Conservation (phyloP, 148 eudicot species). For the Chenopodium suecicum region DNA sequence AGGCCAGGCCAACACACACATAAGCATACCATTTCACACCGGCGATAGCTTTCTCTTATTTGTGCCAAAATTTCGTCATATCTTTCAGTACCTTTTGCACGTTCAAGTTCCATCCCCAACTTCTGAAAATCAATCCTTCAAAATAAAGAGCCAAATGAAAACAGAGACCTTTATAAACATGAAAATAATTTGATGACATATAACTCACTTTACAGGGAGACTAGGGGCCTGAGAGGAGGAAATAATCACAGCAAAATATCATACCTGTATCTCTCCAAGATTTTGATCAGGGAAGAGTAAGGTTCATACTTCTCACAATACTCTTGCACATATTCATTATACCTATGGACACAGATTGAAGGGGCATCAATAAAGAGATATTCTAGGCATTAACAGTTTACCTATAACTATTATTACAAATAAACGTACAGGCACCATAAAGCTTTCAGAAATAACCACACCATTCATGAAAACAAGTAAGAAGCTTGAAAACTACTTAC, state of each 20-base stretch:
- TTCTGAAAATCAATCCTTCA: slow-evolving; percentile 68
- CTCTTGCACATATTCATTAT: slow-evolving; percentile 76
- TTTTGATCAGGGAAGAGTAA: slow-evolving; percentile 70
- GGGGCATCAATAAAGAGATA: not conserved
- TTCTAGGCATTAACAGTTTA: too few relatives aligned
- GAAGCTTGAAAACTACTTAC: slow-evolving; percentile 45
- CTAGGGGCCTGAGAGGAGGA: not conserved
- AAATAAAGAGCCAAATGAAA: not conserved
- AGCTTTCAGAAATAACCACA: not conserved
- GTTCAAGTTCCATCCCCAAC: slow-evolving; percentile 72
- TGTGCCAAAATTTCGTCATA: slow-evolving; percentile 57
- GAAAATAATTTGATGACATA: not conserved
- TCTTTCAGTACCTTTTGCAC: slow-evolving; percentile 62
- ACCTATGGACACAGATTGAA: slow-evolving; percentile 47
- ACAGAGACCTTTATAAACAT: not conserved
- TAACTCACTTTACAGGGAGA: not conserved
- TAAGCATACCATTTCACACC: slow-evolving; percentile 69
- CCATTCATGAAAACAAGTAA: slow-evolving; percentile 4
- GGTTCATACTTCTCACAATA: slow-evolving; percentile 80
- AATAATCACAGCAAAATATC: not conserved
- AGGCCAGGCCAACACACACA: slow-evolving; percentile 2
- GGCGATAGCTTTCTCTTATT: slow-evolving; percentile 72
- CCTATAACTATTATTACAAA: not conserved
- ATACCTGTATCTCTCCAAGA: slow-evolving; percentile 73
- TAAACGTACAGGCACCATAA: not conserved